phyloP scores from a whole-genome alignment of 2,329 filamentous ascomycete genomes.

The Acephala macrosclerotiorum region DNA sequence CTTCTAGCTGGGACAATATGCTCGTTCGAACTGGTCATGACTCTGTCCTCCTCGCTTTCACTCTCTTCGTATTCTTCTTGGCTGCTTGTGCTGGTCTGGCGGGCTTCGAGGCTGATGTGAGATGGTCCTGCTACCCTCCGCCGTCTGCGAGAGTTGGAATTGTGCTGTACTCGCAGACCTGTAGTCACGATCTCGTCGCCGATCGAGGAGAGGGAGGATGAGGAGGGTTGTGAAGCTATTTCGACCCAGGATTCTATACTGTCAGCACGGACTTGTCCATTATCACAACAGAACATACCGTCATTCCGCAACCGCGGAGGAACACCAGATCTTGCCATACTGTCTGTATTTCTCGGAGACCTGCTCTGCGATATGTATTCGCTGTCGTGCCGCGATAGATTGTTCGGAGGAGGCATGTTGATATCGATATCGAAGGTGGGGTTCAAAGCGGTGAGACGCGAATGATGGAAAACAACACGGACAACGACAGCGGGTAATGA shows the following conservation, averaged over 20 bases:
- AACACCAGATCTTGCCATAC: constrained; percentile 24
- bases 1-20: constrained; percentile 48
- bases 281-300: constrained; percentile 30
- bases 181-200: constrained; percentile 91
- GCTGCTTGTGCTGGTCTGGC: constrained; percentile 59
- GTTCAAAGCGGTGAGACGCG: constrained; percentile 8
- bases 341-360: constrained; percentile 6
- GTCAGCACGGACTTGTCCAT: constrained; percentile 16
- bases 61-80: constrained; percentile 96
- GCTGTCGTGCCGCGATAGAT: constrained; percentile 5
- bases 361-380: constrained; percentile 8
- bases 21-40: constrained; percentile 66
- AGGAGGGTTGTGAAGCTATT: constrained; percentile 89
- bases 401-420: constrained; percentile 7
- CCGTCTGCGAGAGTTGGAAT: constrained; percentile 67
- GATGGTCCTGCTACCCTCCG: constrained; percentile 52
- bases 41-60: constrained; percentile 83
- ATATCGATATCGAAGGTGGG: constrained; percentile 8
- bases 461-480: constrained; percentile 1
- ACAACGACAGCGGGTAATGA: neutral
- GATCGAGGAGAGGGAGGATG: constrained; percentile 87
- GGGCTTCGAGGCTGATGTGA: constrained; percentile 49
- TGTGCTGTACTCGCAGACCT: constrained; percentile 77
- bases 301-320: constrained; percentile 39
- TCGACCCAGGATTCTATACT: constrained; percentile 92